phyloP scores from a whole-genome alignment of 306 rosid genomes.

The Vicia villosa region DNA sequence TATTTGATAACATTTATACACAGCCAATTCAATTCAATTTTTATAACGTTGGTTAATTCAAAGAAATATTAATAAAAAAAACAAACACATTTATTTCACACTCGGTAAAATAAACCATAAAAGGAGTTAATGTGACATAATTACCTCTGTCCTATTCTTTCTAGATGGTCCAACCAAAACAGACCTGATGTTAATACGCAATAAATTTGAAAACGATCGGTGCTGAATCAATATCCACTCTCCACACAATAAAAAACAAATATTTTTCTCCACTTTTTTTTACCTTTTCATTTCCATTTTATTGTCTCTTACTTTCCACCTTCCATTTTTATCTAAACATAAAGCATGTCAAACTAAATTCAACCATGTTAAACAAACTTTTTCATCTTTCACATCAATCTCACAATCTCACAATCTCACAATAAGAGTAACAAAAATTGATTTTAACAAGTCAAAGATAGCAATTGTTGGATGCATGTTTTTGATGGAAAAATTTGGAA shows the following conservation, averaged over 20 bases:
- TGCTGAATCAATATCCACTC: conserved; percentile 23
- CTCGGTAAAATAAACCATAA: too few species aligned
- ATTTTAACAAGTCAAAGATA: too few species aligned
- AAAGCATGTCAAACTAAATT: background rate
- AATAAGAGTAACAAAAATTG: too few species aligned
- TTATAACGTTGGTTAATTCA: too few species aligned
- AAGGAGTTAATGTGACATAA: conserved; percentile 13
- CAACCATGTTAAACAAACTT: background rate
- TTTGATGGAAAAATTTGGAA: background rate
- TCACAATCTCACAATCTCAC: too few species aligned
- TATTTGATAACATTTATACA: too few species aligned
- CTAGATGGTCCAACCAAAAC: conserved; percentile 37
- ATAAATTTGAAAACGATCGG: conserved; percentile 48
- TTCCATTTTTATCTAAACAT: conserved; percentile 24
- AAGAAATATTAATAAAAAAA: too few species aligned
- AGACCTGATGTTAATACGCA: conserved; percentile 39
- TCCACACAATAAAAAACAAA: background rate
- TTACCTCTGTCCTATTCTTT: conserved; percentile 12
- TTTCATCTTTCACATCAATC: conserved; percentile 7
- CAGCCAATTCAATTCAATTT: too few species aligned
- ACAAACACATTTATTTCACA: too few species aligned
- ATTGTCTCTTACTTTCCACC: background rate
- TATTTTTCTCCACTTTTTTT: background rate
- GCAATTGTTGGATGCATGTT: too few species aligned
- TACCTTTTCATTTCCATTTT: background rate